phyloP scores from a whole-genome alignment of 805 yeast genomes.

The Helenozyma rhizophorensis region DNA sequence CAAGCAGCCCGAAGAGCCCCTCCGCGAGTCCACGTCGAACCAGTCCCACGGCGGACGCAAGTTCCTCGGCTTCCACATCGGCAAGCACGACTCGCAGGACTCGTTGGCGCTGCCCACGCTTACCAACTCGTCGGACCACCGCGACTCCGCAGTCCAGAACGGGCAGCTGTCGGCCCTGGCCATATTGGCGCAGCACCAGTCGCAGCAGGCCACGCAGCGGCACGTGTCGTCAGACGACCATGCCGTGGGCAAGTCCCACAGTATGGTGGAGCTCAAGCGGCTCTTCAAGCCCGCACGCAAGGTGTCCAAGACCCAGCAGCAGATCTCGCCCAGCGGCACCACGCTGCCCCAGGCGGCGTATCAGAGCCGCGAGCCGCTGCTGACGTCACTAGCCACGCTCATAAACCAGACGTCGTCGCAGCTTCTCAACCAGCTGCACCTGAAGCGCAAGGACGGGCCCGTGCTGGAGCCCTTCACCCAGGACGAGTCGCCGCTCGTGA shows the following conservation, averaged over 20 bases:
- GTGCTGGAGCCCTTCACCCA: constrained; percentile 15
- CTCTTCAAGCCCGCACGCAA: constrained; percentile 60
- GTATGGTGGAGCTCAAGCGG: constrained; percentile 70
- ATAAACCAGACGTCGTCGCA: constrained; percentile 16
- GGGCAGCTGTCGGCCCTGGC: constrained; percentile 7
- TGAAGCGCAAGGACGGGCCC: constrained; percentile 9
- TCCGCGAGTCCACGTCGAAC: constrained; percentile 24
- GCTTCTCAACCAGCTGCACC: constrained; percentile 24
- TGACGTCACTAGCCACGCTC: constrained; percentile 14
- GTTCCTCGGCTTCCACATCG: constrained; percentile 39
- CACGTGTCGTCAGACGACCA: constrained; percentile 17
- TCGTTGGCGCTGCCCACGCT: constrained; percentile 32
- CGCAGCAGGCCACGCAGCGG: constrained; percentile 8
- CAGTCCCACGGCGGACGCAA: constrained; percentile 17
- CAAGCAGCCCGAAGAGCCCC: constrained; percentile 22
- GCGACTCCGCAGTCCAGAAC: constrained; percentile 6
- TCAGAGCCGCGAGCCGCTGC: constrained; percentile 14
- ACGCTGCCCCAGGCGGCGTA: neutral
- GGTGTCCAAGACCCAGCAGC: constrained; percentile 11
- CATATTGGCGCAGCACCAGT: constrained; percentile 4
- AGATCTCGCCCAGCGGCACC: neutral
- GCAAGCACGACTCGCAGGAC: constrained; percentile 38
- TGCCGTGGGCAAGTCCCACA: constrained; percentile 33
- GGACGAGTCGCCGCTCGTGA: constrained; percentile 25
- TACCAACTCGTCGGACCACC: constrained; percentile 29